phyloP scores from a whole-genome alignment of 2,329 filamentous ascomycete species.

The Neofusicoccum laricinum region DNA sequence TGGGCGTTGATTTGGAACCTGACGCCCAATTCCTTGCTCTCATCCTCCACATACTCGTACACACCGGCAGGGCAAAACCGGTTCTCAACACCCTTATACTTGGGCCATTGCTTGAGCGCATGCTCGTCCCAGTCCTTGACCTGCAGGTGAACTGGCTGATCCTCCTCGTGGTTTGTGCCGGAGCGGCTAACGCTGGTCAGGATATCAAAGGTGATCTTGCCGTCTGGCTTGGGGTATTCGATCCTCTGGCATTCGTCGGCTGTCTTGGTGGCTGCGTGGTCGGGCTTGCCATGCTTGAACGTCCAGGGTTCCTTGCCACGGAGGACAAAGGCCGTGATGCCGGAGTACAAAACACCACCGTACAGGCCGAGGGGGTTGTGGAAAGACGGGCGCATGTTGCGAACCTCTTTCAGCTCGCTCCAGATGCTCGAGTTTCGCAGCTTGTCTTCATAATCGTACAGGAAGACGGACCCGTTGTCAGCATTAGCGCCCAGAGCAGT shows the following conservation, averaged over 20 bases:
- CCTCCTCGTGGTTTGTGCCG: conserved; percentile 97
- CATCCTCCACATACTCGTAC: conserved; percentile 96
- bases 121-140: conserved; percentile 95
- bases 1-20: conserved; percentile 97
- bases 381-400: conserved; percentile 97
- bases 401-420: conserved; percentile 90
- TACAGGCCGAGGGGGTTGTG: conserved; percentile 82
- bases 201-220: conserved; percentile 93
- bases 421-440: conserved; percentile 85
- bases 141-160: conserved; percentile 93
- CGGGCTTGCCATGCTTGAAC: conserved; percentile 74
- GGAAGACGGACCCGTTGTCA: conserved; percentile 69
- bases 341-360: conserved; percentile 89
- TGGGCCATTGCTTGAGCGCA: conserved; percentile 75
- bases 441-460: conserved; percentile 90
- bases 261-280: conserved; percentile 74
- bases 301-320: conserved; percentile 90
- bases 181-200: conserved; percentile 92
- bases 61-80: conserved; percentile 96
- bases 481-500: conserved; percentile 57
- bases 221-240: conserved; percentile 94
- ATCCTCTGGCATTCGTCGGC: conserved; percentile 84
- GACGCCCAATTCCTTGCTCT: conserved; percentile 79
- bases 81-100: conserved; percentile 90
- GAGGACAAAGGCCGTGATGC: conserved; percentile 83